A percentile compares a stretch with the other conserved stretches of the same genome.
phyloP scores from a whole-genome alignment of 768 basidiomycete genomes.

The Mycena vitilis region DNA sequence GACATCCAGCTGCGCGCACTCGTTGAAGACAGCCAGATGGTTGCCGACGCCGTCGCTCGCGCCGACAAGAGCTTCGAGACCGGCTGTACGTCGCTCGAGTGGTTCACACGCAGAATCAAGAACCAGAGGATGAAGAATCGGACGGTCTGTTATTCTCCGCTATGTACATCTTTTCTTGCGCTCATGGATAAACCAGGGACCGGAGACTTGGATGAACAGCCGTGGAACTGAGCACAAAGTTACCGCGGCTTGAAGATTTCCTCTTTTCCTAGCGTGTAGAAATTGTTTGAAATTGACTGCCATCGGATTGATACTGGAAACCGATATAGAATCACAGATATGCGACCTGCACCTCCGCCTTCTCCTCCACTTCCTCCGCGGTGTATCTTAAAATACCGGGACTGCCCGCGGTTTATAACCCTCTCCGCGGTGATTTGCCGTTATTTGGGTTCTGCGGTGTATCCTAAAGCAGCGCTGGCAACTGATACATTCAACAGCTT shows the following conservation, averaged over 20 bases:
- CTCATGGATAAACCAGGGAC: conserved; percentile 45
- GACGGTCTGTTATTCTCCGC: conserved; percentile 44
- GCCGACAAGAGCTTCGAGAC: conserved; percentile 54
- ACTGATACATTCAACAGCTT: no score
- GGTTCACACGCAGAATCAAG: conserved; percentile 57
- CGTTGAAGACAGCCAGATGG: conserved; percentile 59
- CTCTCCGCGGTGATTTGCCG: no score
- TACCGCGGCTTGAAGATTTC: conserved; percentile 3
- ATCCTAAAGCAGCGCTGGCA: no score
- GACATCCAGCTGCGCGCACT: conserved; percentile 62
- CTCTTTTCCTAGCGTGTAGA: no score
- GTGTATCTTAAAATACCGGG: no score
- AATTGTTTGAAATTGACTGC: no score
- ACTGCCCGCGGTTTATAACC: no score
- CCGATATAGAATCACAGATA: no score
- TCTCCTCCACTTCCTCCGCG: no score
- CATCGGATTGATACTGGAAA: no score
- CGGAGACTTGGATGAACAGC: conserved; percentile 60
- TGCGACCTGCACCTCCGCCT: no score
- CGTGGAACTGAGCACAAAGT: conserved; percentile 53
- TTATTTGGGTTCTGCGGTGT: no score
- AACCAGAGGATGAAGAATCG: conserved; percentile 59
- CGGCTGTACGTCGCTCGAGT: conserved; percentile 52
- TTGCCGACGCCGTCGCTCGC: conserved; percentile 56
- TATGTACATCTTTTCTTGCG: not conserved